Base-by-base conservation (phyloP, 179 eudicot genomes). In the Silene noctiflora region DNA sequence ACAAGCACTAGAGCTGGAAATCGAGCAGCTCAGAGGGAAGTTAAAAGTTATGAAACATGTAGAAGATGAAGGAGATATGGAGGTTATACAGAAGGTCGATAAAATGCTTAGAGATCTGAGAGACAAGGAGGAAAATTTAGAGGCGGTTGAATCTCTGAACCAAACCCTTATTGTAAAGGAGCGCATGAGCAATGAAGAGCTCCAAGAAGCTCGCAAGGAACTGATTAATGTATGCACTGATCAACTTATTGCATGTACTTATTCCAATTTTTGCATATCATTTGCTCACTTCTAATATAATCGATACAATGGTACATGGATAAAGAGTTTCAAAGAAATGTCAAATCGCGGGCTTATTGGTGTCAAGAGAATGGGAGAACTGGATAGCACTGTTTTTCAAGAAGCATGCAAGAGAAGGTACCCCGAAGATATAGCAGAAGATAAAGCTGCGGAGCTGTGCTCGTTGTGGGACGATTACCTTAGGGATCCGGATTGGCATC, bases 1-100 rank as follows among this genome's bases (percentile, higher is more conserved):
- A 70, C 98, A 93, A 73, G 90, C 90, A 44, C 76, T 93, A 69
- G 98, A 93, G 79, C 89, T 93, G 87, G 98, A 95, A 75, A 93
- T 90, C 76, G 95, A 89, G 85, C 97, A 95, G 77, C 87, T 95
- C 8, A 91, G 78, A 83, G 96, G 97, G 51, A 86, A 88, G 75
- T 59, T 95, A 21, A 88, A 87, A 64, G 96, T 95, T 73, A 87
- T 87, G 95, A 88, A 85, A 82, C 96, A 90, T 81, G 85, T 93
- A 79, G 96, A 79, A 78, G 89, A 86, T 73, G 88, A 90, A 82
- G 97, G 89, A 75, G 97, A 92, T 80, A 85, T 87, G 77, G 87
- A 94, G 83, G 86, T 94, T 85, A 83, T 84, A 51, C 71, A 88
- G 77, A 85, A 90, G 48, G 83, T 96, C 74, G 85, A 89, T 12